A percentile compares a stretch with the other conserved stretches of the same genome.
Conservation (phyloP, 2,329 filamentous ascomycete genomes). For the Trichoderma gracile region DNA sequence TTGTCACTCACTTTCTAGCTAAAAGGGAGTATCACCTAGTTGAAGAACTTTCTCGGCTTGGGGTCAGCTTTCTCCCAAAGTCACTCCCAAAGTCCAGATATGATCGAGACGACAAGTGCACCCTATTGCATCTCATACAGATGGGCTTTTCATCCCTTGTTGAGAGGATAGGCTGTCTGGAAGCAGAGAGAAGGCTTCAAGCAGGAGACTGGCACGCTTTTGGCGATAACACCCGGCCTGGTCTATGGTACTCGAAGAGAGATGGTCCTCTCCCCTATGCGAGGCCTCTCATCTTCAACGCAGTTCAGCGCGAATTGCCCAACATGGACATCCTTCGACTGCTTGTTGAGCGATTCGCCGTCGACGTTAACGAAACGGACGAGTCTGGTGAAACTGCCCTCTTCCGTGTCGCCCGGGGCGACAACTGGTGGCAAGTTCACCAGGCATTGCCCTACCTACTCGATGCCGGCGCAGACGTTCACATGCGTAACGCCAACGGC, state of each 20-base stretch:
- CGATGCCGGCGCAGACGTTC: slow-evolving; percentile 27
- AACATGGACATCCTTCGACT: slow-evolving; percentile 40
- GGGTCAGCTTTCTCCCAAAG: slow-evolving; percentile 25
- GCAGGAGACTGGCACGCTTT: slow-evolving; percentile 30
- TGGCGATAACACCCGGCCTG: slow-evolving; percentile 27
- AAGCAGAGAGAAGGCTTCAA: slow-evolving; percentile 18
- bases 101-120: not conserved
- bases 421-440: slow-evolving; percentile 31
- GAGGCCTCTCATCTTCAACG: slow-evolving; percentile 32
- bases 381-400: slow-evolving; percentile 26
- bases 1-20: slow-evolving; percentile 10
- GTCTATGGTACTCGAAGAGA: slow-evolving; percentile 28
- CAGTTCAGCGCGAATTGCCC: slow-evolving; percentile 36
- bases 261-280: not conserved
- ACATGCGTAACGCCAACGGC: slow-evolving; percentile 22
- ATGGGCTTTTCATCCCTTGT: slow-evolving; percentile 29
- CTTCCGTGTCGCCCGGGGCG: slow-evolving; percentile 24
- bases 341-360: slow-evolving; percentile 38
- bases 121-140: slow-evolving; percentile 23
- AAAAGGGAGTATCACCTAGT: slow-evolving; percentile 31
- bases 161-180: slow-evolving; percentile 28
- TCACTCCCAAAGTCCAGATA: too few relatives aligned
- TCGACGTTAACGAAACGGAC: slow-evolving; percentile 36
- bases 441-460: slow-evolving; percentile 32
- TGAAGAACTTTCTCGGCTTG: slow-evolving; percentile 28